These are phyloP conservation scores for Aspergillus asperescens DNA, from an alignment of 495 filamentous ascomycete species.

Conservation along the genomic window DNA sequence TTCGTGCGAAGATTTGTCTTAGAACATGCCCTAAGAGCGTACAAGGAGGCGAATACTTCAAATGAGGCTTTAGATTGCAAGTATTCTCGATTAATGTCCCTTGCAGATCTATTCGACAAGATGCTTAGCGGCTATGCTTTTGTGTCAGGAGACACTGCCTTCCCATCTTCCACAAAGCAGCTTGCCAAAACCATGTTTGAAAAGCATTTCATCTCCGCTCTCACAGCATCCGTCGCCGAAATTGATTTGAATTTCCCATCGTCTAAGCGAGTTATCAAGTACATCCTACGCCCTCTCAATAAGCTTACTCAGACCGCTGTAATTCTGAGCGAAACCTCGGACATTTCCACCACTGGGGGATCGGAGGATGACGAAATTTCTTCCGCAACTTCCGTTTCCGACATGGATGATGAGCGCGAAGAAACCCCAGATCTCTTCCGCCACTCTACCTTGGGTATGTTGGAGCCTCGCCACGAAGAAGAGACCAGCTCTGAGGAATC, in stretches of 20 bases:
- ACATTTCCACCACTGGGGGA: constrained; percentile 62
- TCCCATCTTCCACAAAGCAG: constrained; percentile 53
- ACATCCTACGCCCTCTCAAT: constrained; percentile 85
- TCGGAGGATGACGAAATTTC: constrained; percentile 83
- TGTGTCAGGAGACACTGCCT: constrained; percentile 39
- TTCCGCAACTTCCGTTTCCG: constrained; percentile 83
- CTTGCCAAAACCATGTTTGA: constrained; percentile 95
- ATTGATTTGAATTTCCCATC: constrained; percentile 92
- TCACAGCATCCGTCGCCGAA: constrained; percentile 91
- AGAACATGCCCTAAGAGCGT: constrained; percentile 86
- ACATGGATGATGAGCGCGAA: constrained; percentile 81
- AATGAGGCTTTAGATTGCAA: constrained; percentile 77
- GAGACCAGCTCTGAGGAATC: constrained; percentile 61
- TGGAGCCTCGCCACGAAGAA: constrained; percentile 77
- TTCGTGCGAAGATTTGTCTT: constrained; percentile 93
- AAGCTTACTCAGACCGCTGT: constrained; percentile 83
- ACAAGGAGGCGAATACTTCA: constrained; percentile 79
- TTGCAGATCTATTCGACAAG: constrained; percentile 88
- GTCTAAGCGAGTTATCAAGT: constrained; percentile 90
- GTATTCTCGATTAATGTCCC: constrained; percentile 75
- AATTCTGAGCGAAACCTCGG: constrained; percentile 69
- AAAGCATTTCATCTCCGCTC: constrained; percentile 82
- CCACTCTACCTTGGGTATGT: constrained; percentile 91
- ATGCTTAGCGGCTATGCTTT: constrained; percentile 80
- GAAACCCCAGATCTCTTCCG: constrained; percentile 97